phyloP scores from a whole-genome alignment of 495 filamentous ascomycete genomes.

The Podospora pseudocomata region DNA sequence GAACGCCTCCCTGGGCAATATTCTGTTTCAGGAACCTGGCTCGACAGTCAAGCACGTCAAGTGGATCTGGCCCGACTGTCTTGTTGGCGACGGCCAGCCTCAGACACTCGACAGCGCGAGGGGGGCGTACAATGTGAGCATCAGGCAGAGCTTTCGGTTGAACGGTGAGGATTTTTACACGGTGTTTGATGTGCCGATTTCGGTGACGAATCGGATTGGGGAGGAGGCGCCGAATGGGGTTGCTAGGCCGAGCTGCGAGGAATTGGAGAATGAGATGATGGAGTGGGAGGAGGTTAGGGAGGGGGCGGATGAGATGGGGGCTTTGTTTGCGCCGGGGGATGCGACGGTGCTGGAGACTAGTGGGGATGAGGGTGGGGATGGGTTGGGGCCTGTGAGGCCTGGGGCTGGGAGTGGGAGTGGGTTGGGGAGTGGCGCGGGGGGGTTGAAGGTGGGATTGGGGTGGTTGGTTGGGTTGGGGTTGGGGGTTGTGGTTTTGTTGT shows the following conservation, averaged over 20 bases:
- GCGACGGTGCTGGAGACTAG: slow-evolving; percentile 36
- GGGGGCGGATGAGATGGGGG: slow-evolving; percentile 33
- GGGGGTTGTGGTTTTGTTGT: slow-evolving; percentile 19
- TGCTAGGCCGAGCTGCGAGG: slow-evolving; percentile 44
- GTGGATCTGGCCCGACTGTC: slow-evolving; percentile 63
- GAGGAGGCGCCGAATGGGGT: slow-evolving; percentile 30
- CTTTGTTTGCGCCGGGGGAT: slow-evolving; percentile 47
- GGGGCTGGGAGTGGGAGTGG: slow-evolving; percentile 23
- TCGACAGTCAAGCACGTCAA: slow-evolving; percentile 68
- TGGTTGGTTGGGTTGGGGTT: slow-evolving; percentile 18
- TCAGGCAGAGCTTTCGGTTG: slow-evolving; percentile 63
- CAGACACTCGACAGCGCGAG: slow-evolving; percentile 34
- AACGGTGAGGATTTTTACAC: slow-evolving; percentile 61
- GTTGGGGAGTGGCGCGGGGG: slow-evolving; percentile 31
- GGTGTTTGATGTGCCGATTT: slow-evolving; percentile 65
- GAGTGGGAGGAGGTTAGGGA: slow-evolving; percentile 38
- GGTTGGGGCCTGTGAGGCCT: slow-evolving; percentile 31
- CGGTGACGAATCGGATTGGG: slow-evolving; percentile 60
- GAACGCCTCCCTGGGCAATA: slow-evolving; percentile 53
- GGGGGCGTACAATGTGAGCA: slow-evolving; percentile 57
- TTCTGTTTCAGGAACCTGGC: slow-evolving; percentile 57
- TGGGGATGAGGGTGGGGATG: slow-evolving; percentile 21
- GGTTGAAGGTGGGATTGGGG: slow-evolving; percentile 10
- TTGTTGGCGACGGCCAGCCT: slow-evolving; percentile 55
- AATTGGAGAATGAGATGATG: slow-evolving; percentile 43